Evolutionary conservation across 495 filamentous ascomycete genomes (phyloP).

Genomic region (Aspergillus hancockii): DNA sequence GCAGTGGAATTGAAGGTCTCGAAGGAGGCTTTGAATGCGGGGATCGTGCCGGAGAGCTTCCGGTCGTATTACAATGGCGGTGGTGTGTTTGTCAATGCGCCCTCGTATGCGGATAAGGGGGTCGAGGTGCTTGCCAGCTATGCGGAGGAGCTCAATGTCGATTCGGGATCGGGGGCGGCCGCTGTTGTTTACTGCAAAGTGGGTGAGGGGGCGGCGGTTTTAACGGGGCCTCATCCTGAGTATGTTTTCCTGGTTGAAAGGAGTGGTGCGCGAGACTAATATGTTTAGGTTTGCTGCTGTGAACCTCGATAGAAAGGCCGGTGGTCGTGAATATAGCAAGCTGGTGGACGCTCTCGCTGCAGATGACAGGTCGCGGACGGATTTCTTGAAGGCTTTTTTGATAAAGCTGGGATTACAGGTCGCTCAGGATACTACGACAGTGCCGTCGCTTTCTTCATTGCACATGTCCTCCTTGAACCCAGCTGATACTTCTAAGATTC

Average conservation of each 20-base stretch:
- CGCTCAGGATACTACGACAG: conserved; percentile 62
- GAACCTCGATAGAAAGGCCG: conserved; percentile 67
- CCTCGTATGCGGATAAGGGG: conserved; percentile 56
- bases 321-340: conserved; percentile 63
- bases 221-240: conserved; percentile 95
- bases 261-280: conserved; percentile 2
- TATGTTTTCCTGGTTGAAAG: conserved; percentile 43
- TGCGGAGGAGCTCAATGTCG: conserved; percentile 71
- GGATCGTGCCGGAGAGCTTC: conserved; percentile 63
- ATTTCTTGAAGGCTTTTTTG: conserved; percentile 81
- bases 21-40: conserved; percentile 57
- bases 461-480: conserved; percentile 76
- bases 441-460: conserved; percentile 82
- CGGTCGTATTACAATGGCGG: conserved; percentile 92
- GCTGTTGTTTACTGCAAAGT: conserved; percentile 87
- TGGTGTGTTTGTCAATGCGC: conserved; percentile 87
- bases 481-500: conserved; percentile 63
- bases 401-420: conserved; percentile 80
- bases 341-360: conserved; percentile 67
- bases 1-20: conserved; percentile 69
- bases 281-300: conserved; percentile 72
- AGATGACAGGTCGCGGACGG: conserved; percentile 68
- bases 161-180: conserved; percentile 67
- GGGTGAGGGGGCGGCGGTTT: conserved; percentile 75
- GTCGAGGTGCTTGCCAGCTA: conserved; percentile 86